Evolutionary conservation across 176 grass and related monocot species (phyloP).

Genomic region (Metroxylon sagu): DNA sequence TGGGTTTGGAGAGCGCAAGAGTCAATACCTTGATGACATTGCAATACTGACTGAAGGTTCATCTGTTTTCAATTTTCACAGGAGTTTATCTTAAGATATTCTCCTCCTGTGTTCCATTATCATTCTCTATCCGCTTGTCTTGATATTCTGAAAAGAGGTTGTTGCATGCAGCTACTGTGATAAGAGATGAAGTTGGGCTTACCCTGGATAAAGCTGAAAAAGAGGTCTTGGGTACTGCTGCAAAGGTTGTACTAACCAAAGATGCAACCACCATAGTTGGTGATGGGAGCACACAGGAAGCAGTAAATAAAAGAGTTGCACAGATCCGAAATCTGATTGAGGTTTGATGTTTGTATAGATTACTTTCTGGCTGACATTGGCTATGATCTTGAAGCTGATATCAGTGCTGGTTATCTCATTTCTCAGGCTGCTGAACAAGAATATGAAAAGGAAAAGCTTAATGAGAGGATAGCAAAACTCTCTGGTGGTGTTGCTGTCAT

Average conservation of each 20-base stretch:
- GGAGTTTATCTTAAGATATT: neutral
- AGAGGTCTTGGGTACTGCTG: slow-evolving; percentile 70
- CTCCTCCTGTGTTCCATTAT: neutral
- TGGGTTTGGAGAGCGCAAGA: slow-evolving; percentile 90
- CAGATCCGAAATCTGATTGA: slow-evolving; percentile 95
- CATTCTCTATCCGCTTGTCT: neutral
- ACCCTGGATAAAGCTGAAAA: slow-evolving; percentile 86
- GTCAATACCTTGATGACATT: slow-evolving; percentile 92
- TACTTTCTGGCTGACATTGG: neutral
- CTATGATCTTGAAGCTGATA: neutral
- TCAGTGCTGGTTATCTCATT: neutral
- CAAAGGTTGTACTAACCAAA: slow-evolving; percentile 84
- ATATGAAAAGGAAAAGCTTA: slow-evolving; percentile 97
- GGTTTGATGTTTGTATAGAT: slow-evolving; percentile 20
- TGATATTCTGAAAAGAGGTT: neutral
- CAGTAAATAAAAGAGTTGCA: slow-evolving; percentile 80
- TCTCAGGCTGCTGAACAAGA: slow-evolving; percentile 81
- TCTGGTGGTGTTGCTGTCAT: slow-evolving; percentile 99
- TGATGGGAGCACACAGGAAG: slow-evolving; percentile 86
- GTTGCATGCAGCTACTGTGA: slow-evolving; percentile 61
- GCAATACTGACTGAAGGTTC: slow-evolving; percentile 90
- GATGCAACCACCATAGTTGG: slow-evolving; percentile 93
- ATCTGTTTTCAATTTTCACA: neutral
- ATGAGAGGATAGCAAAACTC: slow-evolving; percentile 94
- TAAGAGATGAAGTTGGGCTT: slow-evolving; percentile 91